Conservation (phyloP, 768 basidiomycete species). For the Suillus luteus region DNA sequence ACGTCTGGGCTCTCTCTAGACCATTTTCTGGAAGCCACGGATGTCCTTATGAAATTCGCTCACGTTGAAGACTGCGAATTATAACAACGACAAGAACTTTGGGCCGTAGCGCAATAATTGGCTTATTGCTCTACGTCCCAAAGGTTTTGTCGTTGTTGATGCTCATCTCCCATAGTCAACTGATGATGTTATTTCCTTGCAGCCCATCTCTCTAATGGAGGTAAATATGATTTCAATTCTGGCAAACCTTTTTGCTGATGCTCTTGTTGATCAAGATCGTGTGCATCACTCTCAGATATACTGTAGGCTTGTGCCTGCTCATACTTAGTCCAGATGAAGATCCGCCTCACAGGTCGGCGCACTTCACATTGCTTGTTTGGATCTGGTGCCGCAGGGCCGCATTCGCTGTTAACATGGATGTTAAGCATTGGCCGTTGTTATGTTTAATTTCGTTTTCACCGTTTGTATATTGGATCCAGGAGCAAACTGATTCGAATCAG, state of each 20-base stretch:
- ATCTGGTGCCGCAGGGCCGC: conserved; percentile 36
- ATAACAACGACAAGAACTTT: too few relatives aligned
- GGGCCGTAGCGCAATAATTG: too few relatives aligned
- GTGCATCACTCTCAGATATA: conserved; percentile 44
- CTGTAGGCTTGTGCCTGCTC: conserved; percentile 46
- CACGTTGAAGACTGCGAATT: conserved; percentile 20
- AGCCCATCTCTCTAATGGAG: conserved; percentile 56
- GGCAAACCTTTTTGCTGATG: background rate
- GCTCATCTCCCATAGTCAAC: conserved; percentile 12
- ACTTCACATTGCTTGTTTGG: conserved; percentile 49
- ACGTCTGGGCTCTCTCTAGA: conserved; percentile 32
- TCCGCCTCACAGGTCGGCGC: conserved; percentile 46
- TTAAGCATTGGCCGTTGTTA: conserved; percentile 17
- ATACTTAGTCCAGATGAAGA: conserved; percentile 43
- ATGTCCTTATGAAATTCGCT: conserved; percentile 24
- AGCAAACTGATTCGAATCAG: too few relatives aligned
- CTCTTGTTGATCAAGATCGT: conserved; percentile 39
- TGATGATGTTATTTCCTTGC: background rate
- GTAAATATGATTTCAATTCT: conserved; percentile 34
- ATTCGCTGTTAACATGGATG: conserved; percentile 28
- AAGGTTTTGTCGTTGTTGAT: conserved; percentile 21
- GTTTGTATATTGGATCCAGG: too few relatives aligned
- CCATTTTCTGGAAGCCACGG: conserved; percentile 28
- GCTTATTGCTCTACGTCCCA: conserved; percentile 24
- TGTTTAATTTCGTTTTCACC: conserved; percentile 5